These are phyloP conservation scores for Gossypium bickii DNA, from an alignment of 345 rosid species.

Conservation along the genomic window DNA sequence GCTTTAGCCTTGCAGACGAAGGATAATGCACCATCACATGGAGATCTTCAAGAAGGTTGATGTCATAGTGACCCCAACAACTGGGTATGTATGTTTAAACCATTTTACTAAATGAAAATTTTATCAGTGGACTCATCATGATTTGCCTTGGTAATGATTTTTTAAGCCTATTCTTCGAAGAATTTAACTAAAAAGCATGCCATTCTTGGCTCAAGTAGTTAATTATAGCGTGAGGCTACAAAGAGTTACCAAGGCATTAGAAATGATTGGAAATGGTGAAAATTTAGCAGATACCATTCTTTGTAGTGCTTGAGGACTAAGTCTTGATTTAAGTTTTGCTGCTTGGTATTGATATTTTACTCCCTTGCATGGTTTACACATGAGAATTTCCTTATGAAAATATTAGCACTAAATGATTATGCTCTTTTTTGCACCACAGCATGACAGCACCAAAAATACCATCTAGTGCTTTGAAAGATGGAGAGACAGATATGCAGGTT, in stretches of 20 bases:
- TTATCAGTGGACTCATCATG: background rate
- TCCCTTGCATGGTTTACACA: background rate
- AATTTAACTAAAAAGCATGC: background rate
- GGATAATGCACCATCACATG: constrained; percentile 71
- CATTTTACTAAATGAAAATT: background rate
- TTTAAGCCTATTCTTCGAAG: background rate
- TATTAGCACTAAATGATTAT: background rate
- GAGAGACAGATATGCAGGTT: constrained; percentile 70
- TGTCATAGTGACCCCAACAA: constrained; percentile 81
- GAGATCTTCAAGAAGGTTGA: constrained; percentile 80
- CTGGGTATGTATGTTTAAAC: constrained; percentile 45
- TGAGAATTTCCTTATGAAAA: background rate
- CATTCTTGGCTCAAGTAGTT: background rate
- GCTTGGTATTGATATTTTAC: background rate
- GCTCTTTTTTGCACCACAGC: constrained; percentile 30
- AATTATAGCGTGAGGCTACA: background rate
- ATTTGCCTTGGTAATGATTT: background rate
- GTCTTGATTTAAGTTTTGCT: background rate
- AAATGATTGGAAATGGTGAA: background rate
- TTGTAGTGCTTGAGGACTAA: background rate
- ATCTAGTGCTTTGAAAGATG: constrained; percentile 54
- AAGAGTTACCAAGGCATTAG: background rate
- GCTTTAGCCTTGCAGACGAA: constrained; percentile 62
- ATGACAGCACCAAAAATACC: constrained; percentile 87
- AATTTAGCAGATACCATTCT: background rate